phyloP scores from a whole-genome alignment of 495 filamentous ascomycete genomes.

The Amphirosellinia nigrospora region DNA sequence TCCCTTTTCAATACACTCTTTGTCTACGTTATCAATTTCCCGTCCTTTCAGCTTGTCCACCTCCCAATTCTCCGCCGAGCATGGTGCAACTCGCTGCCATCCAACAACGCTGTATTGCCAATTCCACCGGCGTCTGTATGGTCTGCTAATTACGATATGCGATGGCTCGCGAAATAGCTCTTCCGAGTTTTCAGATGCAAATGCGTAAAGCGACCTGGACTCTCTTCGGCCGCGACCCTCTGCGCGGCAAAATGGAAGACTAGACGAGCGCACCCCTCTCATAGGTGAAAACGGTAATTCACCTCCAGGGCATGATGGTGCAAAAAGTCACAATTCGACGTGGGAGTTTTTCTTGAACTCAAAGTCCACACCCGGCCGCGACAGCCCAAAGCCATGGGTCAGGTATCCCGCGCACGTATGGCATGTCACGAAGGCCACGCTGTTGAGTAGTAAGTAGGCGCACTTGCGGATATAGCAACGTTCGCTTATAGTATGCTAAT shows the following conservation, averaged over 20 bases:
- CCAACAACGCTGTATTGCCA: background rate
- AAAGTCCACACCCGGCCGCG: constrained; percentile 51
- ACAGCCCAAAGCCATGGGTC: constrained; percentile 58
- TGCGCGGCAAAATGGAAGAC: constrained; percentile 29
- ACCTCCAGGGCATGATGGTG: constrained; percentile 22
- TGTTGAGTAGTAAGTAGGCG: constrained; percentile 59
- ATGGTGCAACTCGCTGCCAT: constrained; percentile 8
- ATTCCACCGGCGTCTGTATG: constrained; percentile 5
- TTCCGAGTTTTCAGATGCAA: constrained; percentile 37
- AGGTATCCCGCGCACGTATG: constrained; percentile 60
- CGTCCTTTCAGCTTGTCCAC: background rate
- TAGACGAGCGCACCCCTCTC: constrained; percentile 45
- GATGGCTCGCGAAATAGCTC: constrained; percentile 37
- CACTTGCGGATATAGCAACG: background rate
- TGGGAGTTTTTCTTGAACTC: constrained; percentile 53
- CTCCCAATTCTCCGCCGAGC: background rate
- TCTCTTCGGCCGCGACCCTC: constrained; percentile 28
- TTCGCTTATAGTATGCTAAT: constrained; percentile 1
- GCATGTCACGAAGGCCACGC: constrained; percentile 58
- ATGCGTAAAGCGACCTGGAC: constrained; percentile 37
- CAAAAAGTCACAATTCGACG: constrained; percentile 26
- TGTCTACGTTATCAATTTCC: background rate
- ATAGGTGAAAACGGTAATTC: constrained; percentile 15
- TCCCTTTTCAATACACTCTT: background rate
- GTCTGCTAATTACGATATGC: constrained; percentile 38